Evolutionary conservation across 1,139 yeast genomes (phyloP).

Genomic region (Yamadazyma sp.): DNA sequence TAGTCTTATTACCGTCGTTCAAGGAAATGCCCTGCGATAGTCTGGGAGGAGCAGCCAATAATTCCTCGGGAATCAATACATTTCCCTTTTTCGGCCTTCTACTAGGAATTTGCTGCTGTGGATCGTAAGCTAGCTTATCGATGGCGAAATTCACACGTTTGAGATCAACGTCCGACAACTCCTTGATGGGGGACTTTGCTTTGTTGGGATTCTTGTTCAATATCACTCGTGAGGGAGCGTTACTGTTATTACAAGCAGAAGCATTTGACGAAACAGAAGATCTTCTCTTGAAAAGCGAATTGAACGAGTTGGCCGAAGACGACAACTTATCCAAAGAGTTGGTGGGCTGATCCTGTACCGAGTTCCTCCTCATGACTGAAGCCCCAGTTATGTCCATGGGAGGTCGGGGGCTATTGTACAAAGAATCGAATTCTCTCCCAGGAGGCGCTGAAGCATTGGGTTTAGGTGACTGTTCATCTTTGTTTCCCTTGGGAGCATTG

Average conservation of each 20-base stretch:
- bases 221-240: conserved; percentile 27
- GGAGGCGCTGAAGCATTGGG: conserved; percentile 3
- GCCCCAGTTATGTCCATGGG: conserved; percentile 17
- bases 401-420: conserved; percentile 12
- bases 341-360: conserved; percentile 8
- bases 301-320: conserved; percentile 12
- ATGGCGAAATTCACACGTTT: conserved; percentile 76
- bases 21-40: conserved; percentile 62
- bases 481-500: neutral
- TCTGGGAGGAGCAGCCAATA: conserved; percentile 61
- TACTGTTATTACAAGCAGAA: conserved; percentile 13
- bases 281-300: conserved; percentile 18
- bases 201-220: conserved; percentile 49
- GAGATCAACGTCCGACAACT: conserved; percentile 37
- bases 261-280: conserved; percentile 14
- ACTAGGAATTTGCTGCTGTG: conserved; percentile 95
- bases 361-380: conserved; percentile 13
- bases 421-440: neutral
- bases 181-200: conserved; percentile 36
- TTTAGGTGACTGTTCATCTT: neutral
- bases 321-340: conserved; percentile 11
- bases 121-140: conserved; percentile 69
- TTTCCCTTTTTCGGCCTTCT: conserved; percentile 80
- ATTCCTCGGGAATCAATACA: conserved; percentile 73
- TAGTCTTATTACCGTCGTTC: conserved; percentile 28